phyloP scores from a whole-genome alignment of 169 alveolate species.

The Condylostoma magnum region DNA sequence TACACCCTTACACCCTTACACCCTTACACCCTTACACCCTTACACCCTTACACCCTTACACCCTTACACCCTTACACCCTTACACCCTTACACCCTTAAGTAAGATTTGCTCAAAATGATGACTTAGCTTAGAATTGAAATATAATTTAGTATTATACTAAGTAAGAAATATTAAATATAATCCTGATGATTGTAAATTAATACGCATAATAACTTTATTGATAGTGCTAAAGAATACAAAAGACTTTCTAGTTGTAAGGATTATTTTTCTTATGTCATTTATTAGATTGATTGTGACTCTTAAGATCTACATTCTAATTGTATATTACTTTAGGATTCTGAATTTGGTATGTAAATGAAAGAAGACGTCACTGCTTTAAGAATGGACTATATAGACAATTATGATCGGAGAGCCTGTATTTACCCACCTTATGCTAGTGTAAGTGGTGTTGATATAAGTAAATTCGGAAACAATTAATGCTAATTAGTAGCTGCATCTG shows the following conservation, averaged over 20 bases:
- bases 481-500: slow-evolving; percentile 67
- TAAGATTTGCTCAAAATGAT: slow-evolving; percentile 35
- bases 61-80: too few relatives aligned
- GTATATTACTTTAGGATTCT: slow-evolving; percentile 71
- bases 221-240: slow-evolving; percentile 39
- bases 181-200: slow-evolving; percentile 76
- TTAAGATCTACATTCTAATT: slow-evolving; percentile 68
- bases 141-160: not conserved
- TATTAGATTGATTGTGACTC: slow-evolving; percentile 79
- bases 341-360: slow-evolving; percentile 63
- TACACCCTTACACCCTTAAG: too few relatives aligned
- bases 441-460: slow-evolving; percentile 48
- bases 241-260: slow-evolving; percentile 42
- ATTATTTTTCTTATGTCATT: slow-evolving; percentile 74
- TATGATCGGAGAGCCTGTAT: slow-evolving; percentile 83
- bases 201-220: slow-evolving; percentile 72
- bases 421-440: slow-evolving; percentile 63
- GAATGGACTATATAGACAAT: slow-evolving; percentile 82
- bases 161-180: slow-evolving; percentile 61
- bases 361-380: slow-evolving; percentile 68
- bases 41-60: too few relatives aligned
- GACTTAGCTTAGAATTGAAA: slow-evolving; percentile 64
- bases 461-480: slow-evolving; percentile 44
- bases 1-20: too few relatives aligned
- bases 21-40: too few relatives aligned